These are phyloP conservation scores for Macrocybe gigantea DNA, from an alignment of 768 basidiomycete species.

Conservation along the genomic window DNA sequence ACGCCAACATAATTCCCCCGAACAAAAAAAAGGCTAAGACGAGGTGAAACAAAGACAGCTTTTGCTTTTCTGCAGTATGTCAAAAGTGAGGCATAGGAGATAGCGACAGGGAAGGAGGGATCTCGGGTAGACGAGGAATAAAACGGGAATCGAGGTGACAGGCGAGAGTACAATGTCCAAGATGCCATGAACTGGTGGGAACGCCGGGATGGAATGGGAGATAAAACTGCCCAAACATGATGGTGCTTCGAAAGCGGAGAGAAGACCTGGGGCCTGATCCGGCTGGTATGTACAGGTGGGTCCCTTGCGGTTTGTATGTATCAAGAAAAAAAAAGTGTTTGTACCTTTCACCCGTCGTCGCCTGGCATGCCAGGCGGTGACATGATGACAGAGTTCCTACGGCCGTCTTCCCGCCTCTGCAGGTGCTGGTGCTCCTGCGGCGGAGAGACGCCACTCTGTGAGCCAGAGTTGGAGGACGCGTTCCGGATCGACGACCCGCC, in stretches of 20 bases:
- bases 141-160: not conserved
- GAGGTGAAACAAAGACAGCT: not conserved
- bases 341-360: slow-evolving; percentile 10
- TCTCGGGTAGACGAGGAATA: not conserved
- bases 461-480: not conserved
- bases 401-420: slow-evolving; percentile 21
- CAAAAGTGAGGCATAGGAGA: no score
- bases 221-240: slow-evolving; percentile 3
- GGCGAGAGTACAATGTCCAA: slow-evolving; percentile 10
- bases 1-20: not conserved
- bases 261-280: not conserved
- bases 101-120: no score
- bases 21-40: not conserved
- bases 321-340: no score
- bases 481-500: no score
- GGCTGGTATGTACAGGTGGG: not conserved
- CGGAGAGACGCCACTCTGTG: not conserved
- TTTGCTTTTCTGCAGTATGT: no score
- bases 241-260: not conserved
- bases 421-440: not conserved
- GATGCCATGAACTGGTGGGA: slow-evolving; percentile 12
- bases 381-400: slow-evolving; percentile 32
- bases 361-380: slow-evolving; percentile 22
- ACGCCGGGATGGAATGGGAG: slow-evolving; percentile 4
- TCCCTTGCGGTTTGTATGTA: no score